Evolutionary conservation across 2,329 filamentous ascomycete species (phyloP).

Genomic region (Whalleya microplaca): DNA sequence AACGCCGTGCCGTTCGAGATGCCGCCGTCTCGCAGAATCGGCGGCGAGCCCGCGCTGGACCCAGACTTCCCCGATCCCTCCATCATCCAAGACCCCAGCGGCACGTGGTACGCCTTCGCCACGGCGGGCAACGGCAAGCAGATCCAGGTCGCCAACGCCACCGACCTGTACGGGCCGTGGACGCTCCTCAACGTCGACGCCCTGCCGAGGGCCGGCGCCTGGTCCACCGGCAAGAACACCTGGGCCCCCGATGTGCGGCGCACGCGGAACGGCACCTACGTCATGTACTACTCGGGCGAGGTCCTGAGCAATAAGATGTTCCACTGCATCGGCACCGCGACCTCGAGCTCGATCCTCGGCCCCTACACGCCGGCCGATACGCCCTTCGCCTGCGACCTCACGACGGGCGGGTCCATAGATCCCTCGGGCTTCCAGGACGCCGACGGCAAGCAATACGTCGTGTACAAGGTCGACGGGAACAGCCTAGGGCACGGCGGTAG

Average conservation of each 20-base stretch:
- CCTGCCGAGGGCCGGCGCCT: constrained; percentile 54
- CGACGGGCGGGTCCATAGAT: constrained; percentile 65
- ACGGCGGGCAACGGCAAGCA: constrained; percentile 54
- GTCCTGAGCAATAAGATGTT: constrained; percentile 41
- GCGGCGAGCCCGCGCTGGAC: constrained; percentile 32
- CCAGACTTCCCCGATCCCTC: constrained; percentile 59
- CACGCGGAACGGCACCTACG: constrained; percentile 54
- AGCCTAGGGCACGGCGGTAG: constrained; percentile 48
- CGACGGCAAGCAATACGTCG: constrained; percentile 58
- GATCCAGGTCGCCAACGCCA: constrained; percentile 57
- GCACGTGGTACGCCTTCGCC: constrained; percentile 61
- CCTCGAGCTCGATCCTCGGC: constrained; percentile 50
- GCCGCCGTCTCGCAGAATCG: constrained; percentile 4
- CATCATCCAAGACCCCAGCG: constrained; percentile 51
- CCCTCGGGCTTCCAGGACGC: constrained; percentile 61
- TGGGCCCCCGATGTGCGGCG: constrained; percentile 66
- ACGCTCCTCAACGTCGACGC: constrained; percentile 55
- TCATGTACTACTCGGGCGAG: constrained; percentile 63
- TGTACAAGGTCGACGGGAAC: constrained; percentile 72
- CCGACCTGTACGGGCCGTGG: constrained; percentile 52
- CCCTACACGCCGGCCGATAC: constrained; percentile 53
- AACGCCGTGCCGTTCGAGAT: constrained; percentile 7
- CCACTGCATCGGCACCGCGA: constrained; percentile 64
- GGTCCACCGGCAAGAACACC: constrained; percentile 57
- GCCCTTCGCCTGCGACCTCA: constrained; percentile 57